Evolutionary conservation across 2,329 filamentous ascomycete genomes (phyloP), one percentile per base, ranked within the genome.

Genomic region (Epichloe uncinata): DNA sequence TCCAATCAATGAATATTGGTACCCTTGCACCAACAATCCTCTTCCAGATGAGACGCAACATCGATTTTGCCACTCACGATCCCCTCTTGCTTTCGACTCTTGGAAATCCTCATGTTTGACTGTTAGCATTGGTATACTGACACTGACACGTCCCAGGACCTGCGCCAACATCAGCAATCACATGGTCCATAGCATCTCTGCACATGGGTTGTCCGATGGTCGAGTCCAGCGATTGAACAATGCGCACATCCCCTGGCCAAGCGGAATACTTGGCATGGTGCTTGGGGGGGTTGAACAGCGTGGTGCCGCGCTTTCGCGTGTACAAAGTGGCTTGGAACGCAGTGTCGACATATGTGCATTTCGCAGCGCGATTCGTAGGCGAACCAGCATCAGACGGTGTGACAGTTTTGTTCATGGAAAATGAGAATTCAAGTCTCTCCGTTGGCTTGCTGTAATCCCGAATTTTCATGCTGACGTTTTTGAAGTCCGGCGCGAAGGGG

Each of bases 201-300:
- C 82, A 85, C 18, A 71, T 69, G 1, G 81, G 81, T 3, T 74
- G 68, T 6, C 70, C 69, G 7, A 52, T 47, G 34, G 56, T 55
- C 5, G 56, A 58, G 2, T 64, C 62, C 54, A 76, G 73, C 30
- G 67, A 61, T 62, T 82, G 74, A 49, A 69, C 66, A 38, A 84
- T 65, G 46, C 78, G 72, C 2, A 81, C 72, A n/a, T 77, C 73
- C 50, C 72, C 81, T 0, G 79, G 77, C 80, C 80, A 84, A 1
- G 63, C 56, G 13, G 63, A 55, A 38, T 44, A 35, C 26, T 45
- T 35, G 18, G 42, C 45, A 33, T 35, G 49, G n/a, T 47, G 30
- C 35, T 36, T 15, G 45, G 35, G 34, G 33, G 56, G 33, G 56
- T 58, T 43, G 38, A 62, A 55, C 13, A 48, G 52, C 8, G 52